A percentile compares a stretch with the other conserved stretches of the same genome.
Evolutionary conservation across 176 grass and related monocot species (phyloP).

Genomic region (Puya raimondii): DNA sequence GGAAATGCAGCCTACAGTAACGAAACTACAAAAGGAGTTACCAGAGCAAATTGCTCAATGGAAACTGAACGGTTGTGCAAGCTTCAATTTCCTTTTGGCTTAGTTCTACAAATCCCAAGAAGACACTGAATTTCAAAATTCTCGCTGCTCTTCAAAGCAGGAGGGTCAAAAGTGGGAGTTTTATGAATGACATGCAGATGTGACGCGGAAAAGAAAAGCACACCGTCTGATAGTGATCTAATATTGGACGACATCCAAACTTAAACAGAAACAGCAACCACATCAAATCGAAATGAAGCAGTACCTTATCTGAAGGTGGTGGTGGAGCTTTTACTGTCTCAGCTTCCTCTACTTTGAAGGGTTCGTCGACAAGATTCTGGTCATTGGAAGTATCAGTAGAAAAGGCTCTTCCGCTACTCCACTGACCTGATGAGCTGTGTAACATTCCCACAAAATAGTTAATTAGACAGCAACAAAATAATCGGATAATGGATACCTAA

Average conservation of each 20-base stretch:
- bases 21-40: neutral
- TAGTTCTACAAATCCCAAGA: no score
- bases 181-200: no score
- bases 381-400: slow-evolving; percentile 31
- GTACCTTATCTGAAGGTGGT: slow-evolving; percentile 65
- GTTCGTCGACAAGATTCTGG: slow-evolving; percentile 36
- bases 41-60: neutral
- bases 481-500: neutral
- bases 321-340: slow-evolving; percentile 43
- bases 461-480: slow-evolving; percentile 3
- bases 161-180: no score
- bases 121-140: no score
- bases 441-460: neutral
- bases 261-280: neutral
- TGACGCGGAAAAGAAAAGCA: neutral
- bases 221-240: neutral
- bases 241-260: neutral
- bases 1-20: neutral
- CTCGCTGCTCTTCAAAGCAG: no score
- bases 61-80: no score
- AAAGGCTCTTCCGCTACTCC: slow-evolving; percentile 42
- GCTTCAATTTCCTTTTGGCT: no score
- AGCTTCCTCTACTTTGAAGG: slow-evolving; percentile 77
- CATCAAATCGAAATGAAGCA: neutral
- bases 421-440: slow-evolving; percentile 27